Evolutionary conservation across 2,329 filamentous ascomycete species (phyloP).

Genomic region (Xylariaceae sp.): DNA sequence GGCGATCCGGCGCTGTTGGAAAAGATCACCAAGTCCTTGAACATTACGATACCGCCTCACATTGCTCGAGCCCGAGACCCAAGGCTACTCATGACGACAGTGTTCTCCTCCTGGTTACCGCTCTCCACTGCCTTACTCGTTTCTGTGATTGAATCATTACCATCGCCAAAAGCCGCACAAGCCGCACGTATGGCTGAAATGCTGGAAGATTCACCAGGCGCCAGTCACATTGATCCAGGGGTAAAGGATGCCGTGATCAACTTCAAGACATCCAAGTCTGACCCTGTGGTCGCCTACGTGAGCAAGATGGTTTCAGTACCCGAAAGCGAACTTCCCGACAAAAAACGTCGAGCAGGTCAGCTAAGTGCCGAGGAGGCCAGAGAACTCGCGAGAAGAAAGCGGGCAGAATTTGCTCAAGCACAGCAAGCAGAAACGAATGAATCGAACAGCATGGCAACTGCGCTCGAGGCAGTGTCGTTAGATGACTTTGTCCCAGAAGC

Average conservation of each 20-base stretch:
- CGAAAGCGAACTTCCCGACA: conserved; percentile 85
- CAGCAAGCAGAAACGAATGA: conserved; percentile 57
- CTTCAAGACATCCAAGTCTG: conserved; percentile 66
- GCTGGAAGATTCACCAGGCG: conserved; percentile 74
- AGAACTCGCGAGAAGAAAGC: conserved; percentile 81
- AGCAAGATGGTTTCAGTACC: conserved; percentile 98
- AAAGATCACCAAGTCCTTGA: conserved; percentile 91
- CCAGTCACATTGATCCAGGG: conserved; percentile 61
- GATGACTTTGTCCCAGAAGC: conserved; percentile 46
- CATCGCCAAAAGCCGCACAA: conserved; percentile 78
- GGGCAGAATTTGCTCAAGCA: conserved; percentile 79
- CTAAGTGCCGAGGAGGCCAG: conserved; percentile 86
- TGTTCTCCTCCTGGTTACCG: conserved; percentile 88
- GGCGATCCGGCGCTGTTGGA: conserved; percentile 79
- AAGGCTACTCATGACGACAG: conserved; percentile 73
- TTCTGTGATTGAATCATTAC: conserved; percentile 88
- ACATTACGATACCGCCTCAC: conserved; percentile 79
- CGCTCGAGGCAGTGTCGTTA: conserved; percentile 59
- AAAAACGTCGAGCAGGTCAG: conserved; percentile 67
- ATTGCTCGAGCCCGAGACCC: conserved; percentile 80
- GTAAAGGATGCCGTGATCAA: conserved; percentile 78
- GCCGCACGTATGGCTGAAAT: conserved; percentile 74
- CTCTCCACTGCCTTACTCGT: conserved; percentile 89
- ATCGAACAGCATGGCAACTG: conserved; percentile 53
- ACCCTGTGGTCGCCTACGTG: conserved; percentile 87